Evolutionary conservation across 345 rosid genomes (phyloP), one percentile per base, ranked within the genome.

Genomic region (Triadica sebifera): DNA sequence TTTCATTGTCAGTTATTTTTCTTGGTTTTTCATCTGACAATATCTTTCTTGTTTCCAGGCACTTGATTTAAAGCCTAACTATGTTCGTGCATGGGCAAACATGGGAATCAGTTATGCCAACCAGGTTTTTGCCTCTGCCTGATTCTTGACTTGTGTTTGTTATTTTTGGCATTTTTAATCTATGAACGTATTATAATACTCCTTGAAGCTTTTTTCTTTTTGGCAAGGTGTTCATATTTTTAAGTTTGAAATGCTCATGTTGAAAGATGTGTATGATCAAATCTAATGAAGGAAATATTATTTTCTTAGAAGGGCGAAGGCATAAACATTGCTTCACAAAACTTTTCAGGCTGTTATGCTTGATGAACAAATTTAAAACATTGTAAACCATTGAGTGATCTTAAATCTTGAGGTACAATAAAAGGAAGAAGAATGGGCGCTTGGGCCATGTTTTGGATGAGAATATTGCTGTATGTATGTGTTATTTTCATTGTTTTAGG

Each of bases 11-110:
- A 34, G 55, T 55, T 51, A 19, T 5, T 8, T 63, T 20, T 46
- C 37, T 46, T 49, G 16, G 47, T 25, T 22, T 37, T 46, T 47
- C 19, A 63, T 67, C 56, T 52, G 60, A 34, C n/a, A n/a, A 16
- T 70, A 37, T 70, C 71, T 37, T 25, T 47, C 39, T 51, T 58
- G 57, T 51, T 72, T 77, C 71, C 84, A 96, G 99, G 99, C 99
- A 67, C 84, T 93, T 64, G 97, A 96, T 87, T 88, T 96, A 90
- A 96, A 96, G 86, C 99, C 99, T 47, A 96, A 96, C 70, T 96
- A 96, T 71, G 98, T 96, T 78, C 99, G 99, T n/a, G 99, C 99
- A n/a, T 93, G 99, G 99, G 97, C 98, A 80, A 96, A 96, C 86
- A 93, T 96, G 98, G 99, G 99, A 61, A 96, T 96, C 82, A 96